These are phyloP conservation scores for Cercospora nicotianae DNA, from an alignment of 2,329 filamentous ascomycete genomes.

Conservation along the genomic window DNA sequence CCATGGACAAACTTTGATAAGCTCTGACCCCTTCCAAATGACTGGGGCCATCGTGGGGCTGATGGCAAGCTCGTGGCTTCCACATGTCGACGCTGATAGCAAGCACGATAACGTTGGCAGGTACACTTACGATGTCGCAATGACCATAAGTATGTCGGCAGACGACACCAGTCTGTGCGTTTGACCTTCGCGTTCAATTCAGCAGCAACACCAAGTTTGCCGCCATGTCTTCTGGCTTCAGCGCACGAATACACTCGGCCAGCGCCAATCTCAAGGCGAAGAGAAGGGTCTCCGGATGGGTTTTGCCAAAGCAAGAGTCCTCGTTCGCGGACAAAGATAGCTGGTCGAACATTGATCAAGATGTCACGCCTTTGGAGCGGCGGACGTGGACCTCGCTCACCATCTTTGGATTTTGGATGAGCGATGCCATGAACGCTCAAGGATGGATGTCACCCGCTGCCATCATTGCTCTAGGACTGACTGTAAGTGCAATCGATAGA, in stretches of 20 bases:
- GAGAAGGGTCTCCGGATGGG: constrained; percentile 43
- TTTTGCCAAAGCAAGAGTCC: constrained; percentile 43
- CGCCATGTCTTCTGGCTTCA: constrained; percentile 27
- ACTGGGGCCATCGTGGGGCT: neutral
- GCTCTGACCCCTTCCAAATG: neutral
- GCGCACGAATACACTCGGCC: constrained; percentile 33
- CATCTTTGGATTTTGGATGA: constrained; percentile 50
- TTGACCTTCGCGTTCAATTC: neutral
- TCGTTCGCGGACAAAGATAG: constrained; percentile 44
- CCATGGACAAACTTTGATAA: constrained; percentile 19
- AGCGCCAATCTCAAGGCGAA: constrained; percentile 41
- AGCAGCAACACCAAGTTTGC: neutral
- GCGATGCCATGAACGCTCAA: constrained; percentile 48
- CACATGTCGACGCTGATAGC: constrained; percentile 6
- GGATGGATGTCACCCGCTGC: constrained; percentile 49
- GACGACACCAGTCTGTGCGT: neutral
- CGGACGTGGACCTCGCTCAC: constrained; percentile 48
- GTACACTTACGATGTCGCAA: constrained; percentile 2
- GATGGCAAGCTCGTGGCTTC: constrained; percentile 16
- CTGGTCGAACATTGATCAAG: constrained; percentile 50
- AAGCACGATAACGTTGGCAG: neutral
- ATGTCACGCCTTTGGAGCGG: constrained; percentile 48
- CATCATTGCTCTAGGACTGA: constrained; percentile 50
- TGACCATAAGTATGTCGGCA: constrained; percentile 10
- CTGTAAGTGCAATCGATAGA: constrained; percentile 16